phyloP scores from a whole-genome alignment of 2,329 filamentous ascomycete genomes.

The Fusarium anguioides region DNA sequence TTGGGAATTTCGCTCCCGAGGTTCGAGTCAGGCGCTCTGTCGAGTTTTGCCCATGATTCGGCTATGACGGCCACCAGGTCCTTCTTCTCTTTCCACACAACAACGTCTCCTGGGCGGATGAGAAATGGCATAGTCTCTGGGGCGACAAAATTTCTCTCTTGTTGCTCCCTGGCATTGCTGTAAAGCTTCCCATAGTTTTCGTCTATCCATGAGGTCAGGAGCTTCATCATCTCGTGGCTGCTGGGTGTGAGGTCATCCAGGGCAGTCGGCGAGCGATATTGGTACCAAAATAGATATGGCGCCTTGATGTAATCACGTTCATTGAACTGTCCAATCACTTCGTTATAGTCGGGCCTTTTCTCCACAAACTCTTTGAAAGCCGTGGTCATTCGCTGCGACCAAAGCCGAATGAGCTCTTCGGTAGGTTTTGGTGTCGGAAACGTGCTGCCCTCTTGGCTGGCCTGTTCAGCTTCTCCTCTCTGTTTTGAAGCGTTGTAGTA shows the following conservation, averaged over 20 bases:
- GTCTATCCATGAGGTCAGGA: not conserved
- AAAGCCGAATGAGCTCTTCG: not conserved
- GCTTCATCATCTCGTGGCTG: not conserved
- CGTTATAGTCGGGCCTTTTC: not conserved
- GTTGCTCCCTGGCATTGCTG: not conserved
- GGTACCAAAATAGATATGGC: not conserved
- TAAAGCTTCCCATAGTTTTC: not conserved
- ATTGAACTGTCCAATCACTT: not conserved
- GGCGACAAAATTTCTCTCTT: not conserved
- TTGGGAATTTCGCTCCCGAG: not conserved
- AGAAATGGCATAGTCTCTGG: not conserved
- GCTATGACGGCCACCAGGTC: not conserved
- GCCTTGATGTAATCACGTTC: not conserved
- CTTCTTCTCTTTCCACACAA: not conserved
- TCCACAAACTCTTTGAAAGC: not conserved
- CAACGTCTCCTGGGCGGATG: not conserved
- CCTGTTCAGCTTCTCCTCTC: not conserved
- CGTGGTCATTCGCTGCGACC: not conserved
- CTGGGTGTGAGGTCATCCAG: not conserved
- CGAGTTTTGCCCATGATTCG: not conserved
- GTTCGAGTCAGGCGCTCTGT: not conserved
- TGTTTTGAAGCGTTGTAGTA: not conserved
- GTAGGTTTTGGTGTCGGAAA: not conserved
- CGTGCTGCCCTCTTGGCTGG: not conserved
- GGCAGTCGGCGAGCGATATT: not conserved